Evolutionary conservation across 163 green algal species (phyloP), one percentile per base, ranked within the genome.

Genomic region (Picocystis sp.): DNA sequence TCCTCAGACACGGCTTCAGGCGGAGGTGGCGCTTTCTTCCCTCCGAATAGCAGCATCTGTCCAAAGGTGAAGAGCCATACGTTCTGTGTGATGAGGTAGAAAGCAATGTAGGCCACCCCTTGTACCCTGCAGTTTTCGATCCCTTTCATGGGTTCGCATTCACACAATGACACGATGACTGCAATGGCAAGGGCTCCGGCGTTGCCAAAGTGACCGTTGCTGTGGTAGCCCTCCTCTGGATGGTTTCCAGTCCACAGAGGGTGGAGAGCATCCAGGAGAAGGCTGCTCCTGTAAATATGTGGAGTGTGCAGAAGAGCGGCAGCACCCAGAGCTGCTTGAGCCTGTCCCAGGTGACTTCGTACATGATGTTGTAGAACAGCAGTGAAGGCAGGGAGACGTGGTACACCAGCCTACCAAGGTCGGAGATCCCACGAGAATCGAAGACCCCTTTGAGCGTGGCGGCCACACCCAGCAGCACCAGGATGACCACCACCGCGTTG

Each of bases 81-180:
- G 13, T 54, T 54, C 47, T 54, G 47, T 33, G 47, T 54, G 13
- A 54, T 54, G 5, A 54, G 17, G 47, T 54, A 54, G 47, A 54
- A 54, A 19, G 47, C 47, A 35, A 54, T 54, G 47, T 54, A 54
- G 5, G 47, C 34, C 25, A 54, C 41, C 12, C 25, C 47, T 38
- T 38, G 29, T 8, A 38, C 29, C 29, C 29, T 38, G 29, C 29
- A 38, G 29, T 38, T 38, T 12, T 38, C 29, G 5, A 38, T 38
- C 29, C 29, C 29, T 38, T 38, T 38, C 25, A 54, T 54, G n/a
- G 47, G 38, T 33, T 19, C 19, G 13, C 47, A 54, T 35, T 54
- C 47, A 35, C 47, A 54, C 3, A 54, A 14, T 15, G 47, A 54
- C 25, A 45, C 47, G 9, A 54, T 24, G n/a, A 54, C 47, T 35